Evolutionary conservation across 192 early-diverging fungal genomes (phyloP), one percentile per base, ranked within the genome.

Genomic region (Podila clonocystis): DNA sequence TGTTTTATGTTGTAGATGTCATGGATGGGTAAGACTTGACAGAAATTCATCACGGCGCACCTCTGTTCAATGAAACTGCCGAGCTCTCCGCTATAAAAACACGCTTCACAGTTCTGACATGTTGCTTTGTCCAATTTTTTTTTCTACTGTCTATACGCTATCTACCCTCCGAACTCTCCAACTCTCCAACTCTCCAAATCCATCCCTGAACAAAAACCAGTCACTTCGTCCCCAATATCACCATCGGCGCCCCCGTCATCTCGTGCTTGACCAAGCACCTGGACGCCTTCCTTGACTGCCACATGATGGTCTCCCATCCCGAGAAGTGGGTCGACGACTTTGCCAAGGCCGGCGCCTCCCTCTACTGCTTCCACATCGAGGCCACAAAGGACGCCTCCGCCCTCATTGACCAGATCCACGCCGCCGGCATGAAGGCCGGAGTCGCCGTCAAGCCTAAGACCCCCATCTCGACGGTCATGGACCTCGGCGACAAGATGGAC

Each of bases 191-290:
- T 45, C 20, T 28, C 22, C 26, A 9, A 24, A 19, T 33, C 7
- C 33, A 33, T 33, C n/a, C n/a, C n/a, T n/a, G n/a, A n/a, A 6
- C 5, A 34, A 19, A 4, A 26, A 50, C 30, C 82, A 93, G 97
- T 11, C 97, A 99, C 76, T 99, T 99, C 86, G 97, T 99, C 13
- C 97, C 97, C 62, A 99, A 99, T 86, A 85, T 99, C 48, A 97
- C 97, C 15, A 91, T 97, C 17, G 97, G 97, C 15, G 94, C 96
- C 5, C 97, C 97, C 22, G 92, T 99, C 52, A 94, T 99, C 77
- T 90, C 94, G 68, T 87, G 89, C 61, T 85, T 99, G 50, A 89
- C 95, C 55, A 92, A 94, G 75, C 95, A 97, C 84, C 93, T 95
- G 9, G 85, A 95, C 50, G 95, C 90, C n/a, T 97, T 96, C 80